Evolutionary conservation across 768 basidiomycete genomes (phyloP).

Genomic region (Auriscalpium vulgare): DNA sequence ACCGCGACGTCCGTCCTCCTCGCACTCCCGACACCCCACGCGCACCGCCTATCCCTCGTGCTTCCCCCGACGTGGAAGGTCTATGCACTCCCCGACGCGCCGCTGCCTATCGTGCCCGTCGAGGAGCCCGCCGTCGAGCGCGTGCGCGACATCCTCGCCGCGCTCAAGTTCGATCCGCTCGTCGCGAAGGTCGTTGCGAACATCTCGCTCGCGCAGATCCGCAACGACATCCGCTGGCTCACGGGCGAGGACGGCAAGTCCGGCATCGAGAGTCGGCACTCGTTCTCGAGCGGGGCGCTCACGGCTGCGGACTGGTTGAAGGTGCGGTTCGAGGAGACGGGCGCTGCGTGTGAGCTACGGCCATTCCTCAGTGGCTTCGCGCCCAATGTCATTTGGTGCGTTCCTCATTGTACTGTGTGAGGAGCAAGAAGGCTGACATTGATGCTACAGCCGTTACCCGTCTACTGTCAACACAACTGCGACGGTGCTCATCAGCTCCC

Average conservation of each 20-base stretch:
- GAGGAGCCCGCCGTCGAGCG: conserved; percentile 44
- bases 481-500: conserved; percentile 70
- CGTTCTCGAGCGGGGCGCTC: conserved; percentile 60
- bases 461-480: conserved; percentile 48
- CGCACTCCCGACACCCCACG: conserved; percentile 34
- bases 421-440: neutral
- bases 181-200: conserved; percentile 63
- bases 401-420: neutral
- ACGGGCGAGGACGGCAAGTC: conserved; percentile 78
- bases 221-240: conserved; percentile 68
- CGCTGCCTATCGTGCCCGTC: conserved; percentile 47
- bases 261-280: conserved; percentile 72
- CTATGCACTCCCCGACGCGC: conserved; percentile 45
- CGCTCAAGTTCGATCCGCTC: conserved; percentile 59
- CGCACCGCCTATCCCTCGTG: conserved; percentile 43
- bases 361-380: conserved; percentile 67
- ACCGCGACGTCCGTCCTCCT: conserved; percentile 40
- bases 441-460: conserved; percentile 43
- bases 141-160: conserved; percentile 47
- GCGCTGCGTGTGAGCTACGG: conserved; percentile 63
- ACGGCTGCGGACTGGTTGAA: conserved; percentile 72
- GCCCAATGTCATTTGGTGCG: conserved; percentile 82
- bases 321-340: conserved; percentile 60
- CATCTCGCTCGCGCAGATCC: conserved; percentile 59
- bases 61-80: conserved; percentile 74